Evolutionary conservation across 73 alveolate species (phyloP).

Genomic region (Symbiodinium pilosum): DNA sequence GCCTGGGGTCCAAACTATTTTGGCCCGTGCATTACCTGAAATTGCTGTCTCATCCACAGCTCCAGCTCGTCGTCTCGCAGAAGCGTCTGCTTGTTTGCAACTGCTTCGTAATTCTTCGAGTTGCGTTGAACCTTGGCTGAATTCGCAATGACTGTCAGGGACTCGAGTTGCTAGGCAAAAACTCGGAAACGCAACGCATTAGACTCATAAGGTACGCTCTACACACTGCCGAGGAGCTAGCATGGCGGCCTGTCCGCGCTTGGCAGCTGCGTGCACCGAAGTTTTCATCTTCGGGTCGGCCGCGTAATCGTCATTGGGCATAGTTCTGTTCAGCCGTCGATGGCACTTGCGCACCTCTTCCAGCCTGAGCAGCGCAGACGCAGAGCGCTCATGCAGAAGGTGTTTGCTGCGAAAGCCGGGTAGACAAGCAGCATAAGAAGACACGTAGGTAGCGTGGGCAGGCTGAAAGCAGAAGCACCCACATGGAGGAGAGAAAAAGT

Average conservation of each 20-base stretch:
- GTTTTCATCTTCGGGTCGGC: constrained; percentile 80
- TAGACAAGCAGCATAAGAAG: not conserved
- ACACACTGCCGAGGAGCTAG: not conserved
- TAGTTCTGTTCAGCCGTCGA: constrained; percentile 52
- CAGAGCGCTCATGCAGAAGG: not conserved
- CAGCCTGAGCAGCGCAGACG: constrained; percentile 19
- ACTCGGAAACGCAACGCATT: no score
- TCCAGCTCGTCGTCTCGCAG: constrained; percentile 73
- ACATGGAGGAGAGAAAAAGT: not conserved
- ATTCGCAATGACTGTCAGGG: no score
- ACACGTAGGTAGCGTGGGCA: not conserved
- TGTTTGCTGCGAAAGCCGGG: not conserved
- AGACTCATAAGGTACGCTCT: no score
- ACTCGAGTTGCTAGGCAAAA: no score
- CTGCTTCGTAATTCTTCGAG: constrained; percentile 75
- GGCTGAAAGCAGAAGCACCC: not conserved
- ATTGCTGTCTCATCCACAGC: constrained; percentile 87
- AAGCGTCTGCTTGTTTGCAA: constrained; percentile 42
- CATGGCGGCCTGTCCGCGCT: constrained; percentile 82
- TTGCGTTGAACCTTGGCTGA: constrained; percentile 57
- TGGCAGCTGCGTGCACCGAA: constrained; percentile 70
- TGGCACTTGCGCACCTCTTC: constrained; percentile 88
- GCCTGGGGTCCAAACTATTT: no score
- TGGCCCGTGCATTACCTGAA: no score
- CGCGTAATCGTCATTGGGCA: constrained; percentile 32